Conservation (phyloP, 2,329 filamentous ascomycete species). For the Alternaria conjuncta region DNA sequence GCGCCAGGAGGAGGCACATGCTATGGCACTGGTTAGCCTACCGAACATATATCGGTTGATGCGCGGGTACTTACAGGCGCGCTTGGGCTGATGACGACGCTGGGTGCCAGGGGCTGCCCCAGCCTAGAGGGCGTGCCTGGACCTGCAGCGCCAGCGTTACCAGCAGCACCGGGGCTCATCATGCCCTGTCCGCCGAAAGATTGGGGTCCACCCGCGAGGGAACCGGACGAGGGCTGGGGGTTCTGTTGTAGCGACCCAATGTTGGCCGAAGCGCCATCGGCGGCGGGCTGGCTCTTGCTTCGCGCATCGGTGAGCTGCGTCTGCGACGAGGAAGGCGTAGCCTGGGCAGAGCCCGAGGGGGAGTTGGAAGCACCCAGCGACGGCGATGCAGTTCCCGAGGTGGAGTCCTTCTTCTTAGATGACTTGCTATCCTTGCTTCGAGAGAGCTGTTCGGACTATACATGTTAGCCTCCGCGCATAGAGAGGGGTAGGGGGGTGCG, state of each 20-base stretch:
- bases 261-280: constrained; percentile 37
- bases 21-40: constrained; percentile 53
- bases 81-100: constrained; percentile 93
- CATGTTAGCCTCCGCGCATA: constrained; percentile 55
- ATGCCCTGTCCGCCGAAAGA: constrained; percentile 42
- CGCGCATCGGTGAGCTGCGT: constrained; percentile 84
- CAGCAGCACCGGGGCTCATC: constrained; percentile 40
- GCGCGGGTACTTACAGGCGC: constrained; percentile 62
- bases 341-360: constrained; percentile 65
- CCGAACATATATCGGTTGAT: neutral
- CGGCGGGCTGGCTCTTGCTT: constrained; percentile 74
- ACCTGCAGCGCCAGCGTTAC: constrained; percentile 56
- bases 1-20: constrained; percentile 92
- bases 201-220: constrained; percentile 38
- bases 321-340: constrained; percentile 86
- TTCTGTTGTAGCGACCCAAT: constrained; percentile 39
- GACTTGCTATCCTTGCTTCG: constrained; percentile 88
- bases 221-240: constrained; percentile 39
- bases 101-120: constrained; percentile 73
- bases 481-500: constrained; percentile 28
- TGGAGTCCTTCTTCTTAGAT: constrained; percentile 66
- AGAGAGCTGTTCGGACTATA: constrained; percentile 81
- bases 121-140: constrained; percentile 68
- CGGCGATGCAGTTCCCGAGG: constrained; percentile 78
- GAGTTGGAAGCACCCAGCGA: constrained; percentile 66